These are phyloP conservation scores for Leccinellum rugosiceps DNA, from an alignment of 768 basidiomycete genomes.

Conservation along the genomic window DNA sequence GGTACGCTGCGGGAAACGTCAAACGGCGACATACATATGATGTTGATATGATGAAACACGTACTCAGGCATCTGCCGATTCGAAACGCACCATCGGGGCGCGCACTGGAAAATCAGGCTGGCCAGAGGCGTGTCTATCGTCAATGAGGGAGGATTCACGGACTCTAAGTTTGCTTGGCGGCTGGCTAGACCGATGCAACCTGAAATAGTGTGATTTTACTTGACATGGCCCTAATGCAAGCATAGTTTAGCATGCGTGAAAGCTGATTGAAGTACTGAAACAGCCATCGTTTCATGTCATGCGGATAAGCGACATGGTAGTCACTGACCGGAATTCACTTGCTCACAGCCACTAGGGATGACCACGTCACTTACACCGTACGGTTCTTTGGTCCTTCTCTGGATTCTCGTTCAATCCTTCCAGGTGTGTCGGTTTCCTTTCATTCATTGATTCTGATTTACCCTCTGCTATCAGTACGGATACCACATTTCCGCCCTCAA, in stretches of 20 bases:
- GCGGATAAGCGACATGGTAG: too few relatives aligned
- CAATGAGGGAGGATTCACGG: not conserved
- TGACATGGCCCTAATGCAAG: too few relatives aligned
- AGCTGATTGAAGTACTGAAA: too few relatives aligned
- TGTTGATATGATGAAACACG: slow-evolving; percentile 3
- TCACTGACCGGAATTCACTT: too few relatives aligned
- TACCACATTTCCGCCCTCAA: slow-evolving; percentile 92
- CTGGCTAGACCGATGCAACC: slow-evolving; percentile 34
- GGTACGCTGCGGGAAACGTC: slow-evolving; percentile 36
- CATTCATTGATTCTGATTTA: not conserved
- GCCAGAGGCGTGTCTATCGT: slow-evolving; percentile 73
- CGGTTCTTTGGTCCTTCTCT: slow-evolving; percentile 64
- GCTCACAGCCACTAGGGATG: slow-evolving; percentile 1
- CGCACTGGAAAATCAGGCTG: slow-evolving; percentile 60
- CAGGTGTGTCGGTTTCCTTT: slow-evolving; percentile 30
- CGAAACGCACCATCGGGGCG: slow-evolving; percentile 69
- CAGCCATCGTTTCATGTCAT: too few relatives aligned
- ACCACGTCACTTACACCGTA: slow-evolving; percentile 48
- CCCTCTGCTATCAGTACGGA: slow-evolving; percentile 56
- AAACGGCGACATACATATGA: slow-evolving; percentile 1
- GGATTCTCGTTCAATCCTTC: slow-evolving; percentile 65
- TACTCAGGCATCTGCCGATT: slow-evolving; percentile 69
- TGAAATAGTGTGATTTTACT: too few relatives aligned
- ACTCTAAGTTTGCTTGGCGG: slow-evolving; percentile 29
- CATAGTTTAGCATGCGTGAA: too few relatives aligned